Conservation (phyloP, 352 stramenopile genomes). For the Globisporangium radiosum region DNA sequence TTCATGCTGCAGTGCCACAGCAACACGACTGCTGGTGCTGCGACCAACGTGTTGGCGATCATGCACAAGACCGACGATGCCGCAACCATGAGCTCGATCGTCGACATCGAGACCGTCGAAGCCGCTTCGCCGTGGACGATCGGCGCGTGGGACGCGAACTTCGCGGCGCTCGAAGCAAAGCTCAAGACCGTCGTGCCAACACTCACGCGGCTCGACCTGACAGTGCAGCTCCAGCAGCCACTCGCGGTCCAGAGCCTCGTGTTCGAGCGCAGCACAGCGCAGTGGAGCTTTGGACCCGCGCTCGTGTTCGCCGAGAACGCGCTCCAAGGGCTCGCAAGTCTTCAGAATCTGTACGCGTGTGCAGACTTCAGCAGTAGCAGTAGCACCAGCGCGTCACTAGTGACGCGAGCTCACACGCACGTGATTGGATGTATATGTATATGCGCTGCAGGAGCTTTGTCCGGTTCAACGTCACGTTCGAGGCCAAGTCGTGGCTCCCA, state of each 20-base stretch:
- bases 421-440: no score
- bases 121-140: conserved; percentile 22
- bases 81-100: conserved; percentile 9
- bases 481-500: conserved; percentile 28
- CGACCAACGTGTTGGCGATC: conserved; percentile 17
- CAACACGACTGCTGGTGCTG: conserved; percentile 3
- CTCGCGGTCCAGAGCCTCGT: conserved; percentile 3
- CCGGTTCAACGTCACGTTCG: conserved; percentile 35
- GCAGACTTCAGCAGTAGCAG: no score
- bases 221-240: conserved; percentile 2
- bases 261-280: conserved; percentile 6
- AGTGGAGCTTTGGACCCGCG: conserved; percentile 14
- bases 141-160: conserved; percentile 18
- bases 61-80: conserved; percentile 8
- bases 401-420: no score
- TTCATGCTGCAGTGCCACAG: conserved; percentile 24
- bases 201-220: conserved; percentile 18
- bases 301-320: conserved; percentile 14
- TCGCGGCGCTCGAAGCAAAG: conserved; percentile 12
- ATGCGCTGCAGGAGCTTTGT: conserved; percentile 18
- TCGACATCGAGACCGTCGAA: conserved; percentile 19
- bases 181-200: conserved; percentile 17
- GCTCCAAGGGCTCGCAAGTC: conserved; percentile 18
- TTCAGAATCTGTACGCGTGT: conserved; percentile 20
- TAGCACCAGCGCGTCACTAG: no score